phyloP scores from a whole-genome alignment of 2,329 filamentous ascomycete genomes.

The Aureobasidium sp. region DNA sequence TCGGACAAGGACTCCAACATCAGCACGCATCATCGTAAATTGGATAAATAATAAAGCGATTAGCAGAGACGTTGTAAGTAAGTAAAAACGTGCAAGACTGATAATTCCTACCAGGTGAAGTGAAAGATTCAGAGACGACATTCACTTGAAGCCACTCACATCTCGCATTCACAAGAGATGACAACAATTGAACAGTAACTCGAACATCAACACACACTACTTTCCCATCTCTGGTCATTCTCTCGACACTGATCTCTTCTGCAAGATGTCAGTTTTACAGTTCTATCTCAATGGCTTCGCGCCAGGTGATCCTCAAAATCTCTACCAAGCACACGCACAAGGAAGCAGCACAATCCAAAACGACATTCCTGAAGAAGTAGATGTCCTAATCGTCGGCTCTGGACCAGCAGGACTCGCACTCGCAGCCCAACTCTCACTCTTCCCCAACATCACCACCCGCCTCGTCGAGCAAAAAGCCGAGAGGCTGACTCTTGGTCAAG shows the following conservation, averaged over 20 bases:
- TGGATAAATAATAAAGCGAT: not conserved
- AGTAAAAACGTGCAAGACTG: too few relatives aligned
- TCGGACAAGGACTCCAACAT: not conserved
- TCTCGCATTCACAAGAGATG: not conserved
- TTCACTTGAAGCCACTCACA: too few relatives aligned
- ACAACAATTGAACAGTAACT: not conserved
- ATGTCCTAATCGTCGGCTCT: slow-evolving; percentile 43
- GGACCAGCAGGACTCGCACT: slow-evolving; percentile 41
- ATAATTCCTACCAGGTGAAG: too few relatives aligned
- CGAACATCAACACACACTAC: not conserved
- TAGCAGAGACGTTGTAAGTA: not conserved
- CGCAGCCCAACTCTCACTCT: slow-evolving; percentile 42
- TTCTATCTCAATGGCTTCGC: slow-evolving; percentile 27
- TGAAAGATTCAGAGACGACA: too few relatives aligned
- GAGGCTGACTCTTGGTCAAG: slow-evolving; percentile 33
- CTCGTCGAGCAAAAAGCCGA: slow-evolving; percentile 38
- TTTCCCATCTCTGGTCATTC: too few relatives aligned
- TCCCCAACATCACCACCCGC: slow-evolving; percentile 36
- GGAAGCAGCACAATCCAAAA: slow-evolving; percentile 20
- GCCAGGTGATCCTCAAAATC: slow-evolving; percentile 23
- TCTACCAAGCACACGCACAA: slow-evolving; percentile 13
- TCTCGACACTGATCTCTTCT: too few relatives aligned
- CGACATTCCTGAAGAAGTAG: slow-evolving; percentile 23
- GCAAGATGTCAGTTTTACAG: slow-evolving; percentile 18
- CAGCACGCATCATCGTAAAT: too few relatives aligned